phyloP scores from a whole-genome alignment of 306 rosid genomes.

The Glycine soja region DNA sequence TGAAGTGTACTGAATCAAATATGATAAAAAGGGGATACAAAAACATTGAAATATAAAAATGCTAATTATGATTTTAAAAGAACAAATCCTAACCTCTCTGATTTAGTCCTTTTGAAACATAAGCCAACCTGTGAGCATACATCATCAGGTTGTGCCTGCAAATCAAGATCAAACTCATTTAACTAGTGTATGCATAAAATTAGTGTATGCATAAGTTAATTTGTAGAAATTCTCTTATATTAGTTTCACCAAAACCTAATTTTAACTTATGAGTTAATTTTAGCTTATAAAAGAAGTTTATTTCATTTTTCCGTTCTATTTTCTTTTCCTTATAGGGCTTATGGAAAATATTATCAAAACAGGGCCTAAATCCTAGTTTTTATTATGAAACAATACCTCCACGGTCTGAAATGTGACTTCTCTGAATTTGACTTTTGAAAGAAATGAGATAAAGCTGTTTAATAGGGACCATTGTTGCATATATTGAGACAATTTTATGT shows the following conservation, averaged over 20 bases:
- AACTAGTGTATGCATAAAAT: no score
- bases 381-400: background rate
- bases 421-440: background rate
- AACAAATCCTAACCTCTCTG: constrained; percentile 58
- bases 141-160: constrained; percentile 66
- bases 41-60: constrained; percentile 18
- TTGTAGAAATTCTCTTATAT: background rate
- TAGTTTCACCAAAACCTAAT: background rate
- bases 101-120: constrained; percentile 53
- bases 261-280: background rate
- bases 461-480: background rate
- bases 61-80: no score
- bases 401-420: background rate
- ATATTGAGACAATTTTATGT: no score
- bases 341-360: background rate
- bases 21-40: background rate
- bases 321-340: background rate
- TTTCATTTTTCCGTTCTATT: background rate
- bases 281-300: background rate
- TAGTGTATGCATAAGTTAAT: no score
- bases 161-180: constrained; percentile 32
- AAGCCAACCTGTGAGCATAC: constrained; percentile 73
- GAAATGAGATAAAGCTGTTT: background rate
- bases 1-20: constrained; percentile 16
- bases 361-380: background rate